Conservation (phyloP, 345 rosid species). For the Populus davidiana region DNA sequence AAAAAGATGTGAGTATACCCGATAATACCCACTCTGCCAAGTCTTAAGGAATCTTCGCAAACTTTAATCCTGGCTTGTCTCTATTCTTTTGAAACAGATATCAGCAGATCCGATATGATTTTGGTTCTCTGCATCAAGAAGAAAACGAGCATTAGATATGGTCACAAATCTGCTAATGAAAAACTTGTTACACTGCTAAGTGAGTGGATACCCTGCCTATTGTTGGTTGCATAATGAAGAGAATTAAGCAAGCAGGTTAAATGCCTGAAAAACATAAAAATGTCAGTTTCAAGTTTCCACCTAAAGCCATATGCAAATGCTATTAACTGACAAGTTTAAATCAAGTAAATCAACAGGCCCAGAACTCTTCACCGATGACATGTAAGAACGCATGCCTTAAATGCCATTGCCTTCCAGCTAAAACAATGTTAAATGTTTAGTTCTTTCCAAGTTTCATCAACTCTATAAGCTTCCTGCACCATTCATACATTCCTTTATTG, state of each 20-base stretch:
- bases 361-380: not conserved
- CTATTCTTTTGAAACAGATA: slow-evolving; percentile 94
- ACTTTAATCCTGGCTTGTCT: slow-evolving; percentile 95
- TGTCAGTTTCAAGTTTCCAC: not conserved
- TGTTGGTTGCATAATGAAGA: not conserved
- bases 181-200: not conserved
- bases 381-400: not conserved
- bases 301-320: not conserved
- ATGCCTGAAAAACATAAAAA: not conserved
- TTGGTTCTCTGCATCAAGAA: slow-evolving; percentile 71
- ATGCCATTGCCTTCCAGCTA: not conserved
- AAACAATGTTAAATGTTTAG: not conserved
- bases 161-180: not conserved
- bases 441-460: not conserved
- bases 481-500: not conserved
- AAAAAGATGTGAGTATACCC: slow-evolving; percentile 41
- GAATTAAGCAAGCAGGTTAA: slow-evolving; percentile 6
- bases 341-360: not conserved
- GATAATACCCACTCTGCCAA: slow-evolving; percentile 93
- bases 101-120: slow-evolving; percentile 85
- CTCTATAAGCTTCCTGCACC: not conserved
- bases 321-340: not conserved
- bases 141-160: slow-evolving; percentile 8
- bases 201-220: not conserved
- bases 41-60: slow-evolving; percentile 90